A percentile compares a stretch with the other conserved stretches of the same genome.
Conservation (phyloP, 2,329 filamentous ascomycete genomes). For the Aspergillus vadensis region DNA sequence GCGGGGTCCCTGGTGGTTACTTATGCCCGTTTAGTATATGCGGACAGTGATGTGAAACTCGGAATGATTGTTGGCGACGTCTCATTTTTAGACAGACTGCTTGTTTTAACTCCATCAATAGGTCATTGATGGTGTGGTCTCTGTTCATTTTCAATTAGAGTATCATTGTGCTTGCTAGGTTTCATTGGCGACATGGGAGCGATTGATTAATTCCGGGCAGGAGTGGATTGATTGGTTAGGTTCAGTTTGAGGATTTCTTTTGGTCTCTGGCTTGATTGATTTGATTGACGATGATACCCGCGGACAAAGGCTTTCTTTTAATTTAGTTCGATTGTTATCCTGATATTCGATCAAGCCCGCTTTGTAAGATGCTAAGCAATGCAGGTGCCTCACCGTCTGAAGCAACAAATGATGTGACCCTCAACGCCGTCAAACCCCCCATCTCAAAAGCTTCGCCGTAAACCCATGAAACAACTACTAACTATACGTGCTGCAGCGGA, state of each 20-base stretch:
- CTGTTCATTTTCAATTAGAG: not conserved
- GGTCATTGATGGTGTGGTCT: not conserved
- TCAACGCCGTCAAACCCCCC: too few species aligned
- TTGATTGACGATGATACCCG: not conserved
- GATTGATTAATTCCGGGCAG: not conserved
- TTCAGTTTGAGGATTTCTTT: not conserved
- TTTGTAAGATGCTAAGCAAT: too few species aligned
- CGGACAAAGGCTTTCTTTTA: not conserved
- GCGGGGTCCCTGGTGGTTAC: not conserved
- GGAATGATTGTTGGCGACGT: not conserved
- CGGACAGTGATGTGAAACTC: not conserved
- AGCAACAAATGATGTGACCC: too few species aligned
- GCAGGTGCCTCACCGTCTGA: too few species aligned
- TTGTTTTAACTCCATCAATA: not conserved
- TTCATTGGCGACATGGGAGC: not conserved
- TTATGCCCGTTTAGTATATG: not conserved
- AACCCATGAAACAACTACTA: too few species aligned
- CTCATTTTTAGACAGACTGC: too few species aligned
- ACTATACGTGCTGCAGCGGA: too few species aligned
- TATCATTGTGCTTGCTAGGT: not conserved
- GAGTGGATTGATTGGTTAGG: not conserved
- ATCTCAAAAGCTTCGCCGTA: too few species aligned
- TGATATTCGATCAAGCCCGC: too few species aligned
- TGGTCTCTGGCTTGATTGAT: not conserved
- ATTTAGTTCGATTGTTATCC: too few species aligned